Conservation (phyloP, 2,329 filamentous ascomycete species). For the Fusarium brevicatenulatum region DNA sequence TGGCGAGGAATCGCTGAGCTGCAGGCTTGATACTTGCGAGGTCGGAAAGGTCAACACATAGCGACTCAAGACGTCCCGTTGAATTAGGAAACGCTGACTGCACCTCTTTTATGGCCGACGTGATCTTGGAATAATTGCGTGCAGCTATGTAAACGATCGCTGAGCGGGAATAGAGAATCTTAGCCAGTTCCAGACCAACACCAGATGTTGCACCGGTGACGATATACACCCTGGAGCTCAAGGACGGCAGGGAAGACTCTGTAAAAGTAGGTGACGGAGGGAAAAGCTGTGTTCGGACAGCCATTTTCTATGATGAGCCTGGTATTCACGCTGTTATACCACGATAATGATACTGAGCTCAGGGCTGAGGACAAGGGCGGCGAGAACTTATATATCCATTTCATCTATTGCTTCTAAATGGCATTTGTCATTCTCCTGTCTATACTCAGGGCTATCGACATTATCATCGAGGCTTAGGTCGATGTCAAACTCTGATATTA, state of each 20-base stretch:
- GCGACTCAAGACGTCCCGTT: conserved; percentile 18
- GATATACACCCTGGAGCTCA: conserved; percentile 29
- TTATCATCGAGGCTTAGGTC: not conserved
- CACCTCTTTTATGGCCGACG: conserved; percentile 15
- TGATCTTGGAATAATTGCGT: conserved; percentile 16
- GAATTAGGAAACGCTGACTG: conserved; percentile 15
- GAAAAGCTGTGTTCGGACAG: conserved; percentile 28
- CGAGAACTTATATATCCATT: not conserved
- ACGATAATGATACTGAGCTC: not conserved
- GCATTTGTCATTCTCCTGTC: not conserved
- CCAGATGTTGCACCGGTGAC: conserved; percentile 35
- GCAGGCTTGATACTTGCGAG: conserved; percentile 15
- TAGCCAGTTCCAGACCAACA: conserved; percentile 31
- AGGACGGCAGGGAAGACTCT: conserved; percentile 21
- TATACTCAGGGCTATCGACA: not conserved
- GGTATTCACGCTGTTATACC: not conserved
- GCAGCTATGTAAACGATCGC: conserved; percentile 29
- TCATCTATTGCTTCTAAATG: not conserved
- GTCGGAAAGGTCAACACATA: conserved; percentile 30
- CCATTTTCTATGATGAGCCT: conserved; percentile 3
- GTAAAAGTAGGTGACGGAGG: conserved; percentile 32
- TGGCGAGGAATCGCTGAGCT: not conserved
- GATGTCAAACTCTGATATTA: not conserved
- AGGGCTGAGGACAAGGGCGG: not conserved
- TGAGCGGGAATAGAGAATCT: conserved; percentile 31